Percentiles rank a stretch among this genome's conserved stretches.
These are phyloP conservation scores for Zoysia pacifica DNA, from an alignment of 176 grass and related monocot genomes.

Conservation along the genomic window DNA sequence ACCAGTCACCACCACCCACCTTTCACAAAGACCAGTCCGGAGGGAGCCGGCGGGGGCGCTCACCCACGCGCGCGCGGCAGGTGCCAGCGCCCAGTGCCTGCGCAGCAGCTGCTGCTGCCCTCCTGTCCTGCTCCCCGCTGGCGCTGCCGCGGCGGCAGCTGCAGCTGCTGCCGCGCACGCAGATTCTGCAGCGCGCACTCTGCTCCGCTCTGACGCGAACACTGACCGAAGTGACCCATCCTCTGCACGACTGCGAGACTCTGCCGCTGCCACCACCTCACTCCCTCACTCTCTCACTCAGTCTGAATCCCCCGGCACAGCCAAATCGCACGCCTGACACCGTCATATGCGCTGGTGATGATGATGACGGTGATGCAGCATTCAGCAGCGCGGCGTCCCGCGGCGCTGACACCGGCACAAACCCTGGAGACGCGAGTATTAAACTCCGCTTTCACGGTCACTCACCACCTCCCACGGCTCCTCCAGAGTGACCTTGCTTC, in stretches of 20 bases:
- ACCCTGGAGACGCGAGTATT: constrained; percentile 8
- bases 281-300: neutral
- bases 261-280: constrained; percentile 12
- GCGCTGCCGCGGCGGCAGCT: neutral
- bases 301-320: constrained; percentile 1
- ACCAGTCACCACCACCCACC: neutral
- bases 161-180: constrained; percentile 24
- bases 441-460: neutral
- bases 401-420: constrained; percentile 19
- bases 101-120: neutral
- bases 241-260: constrained; percentile 39
- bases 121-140: neutral
- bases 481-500: no score
- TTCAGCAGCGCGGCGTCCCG: constrained; percentile 5
- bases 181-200: constrained; percentile 62
- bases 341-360: neutral
- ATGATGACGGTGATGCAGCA: constrained; percentile 12
- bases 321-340: constrained; percentile 31
- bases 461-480: neutral
- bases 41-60: neutral
- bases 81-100: constrained; percentile 22
- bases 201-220: constrained; percentile 43
- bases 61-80: constrained; percentile 5
- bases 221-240: constrained; percentile 83
- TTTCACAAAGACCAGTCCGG: neutral